phyloP scores from a whole-genome alignment of 495 filamentous ascomycete genomes.

The Polyplosphaeria fusca region DNA sequence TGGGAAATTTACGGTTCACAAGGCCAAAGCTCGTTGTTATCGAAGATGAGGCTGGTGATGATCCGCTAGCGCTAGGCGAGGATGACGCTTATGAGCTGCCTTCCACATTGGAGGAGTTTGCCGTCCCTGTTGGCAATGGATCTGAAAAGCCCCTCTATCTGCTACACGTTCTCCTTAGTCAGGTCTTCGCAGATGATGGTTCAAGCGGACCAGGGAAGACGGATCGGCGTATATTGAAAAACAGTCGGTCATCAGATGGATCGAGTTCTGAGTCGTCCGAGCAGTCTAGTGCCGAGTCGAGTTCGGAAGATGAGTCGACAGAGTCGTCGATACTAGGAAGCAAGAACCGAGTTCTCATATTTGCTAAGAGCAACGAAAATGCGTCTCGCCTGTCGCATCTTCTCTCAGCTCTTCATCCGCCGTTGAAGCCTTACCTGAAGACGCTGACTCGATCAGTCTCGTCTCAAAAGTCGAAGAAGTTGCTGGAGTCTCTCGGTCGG shows the following conservation, averaged over 20 bases:
- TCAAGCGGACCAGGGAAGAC: conserved; percentile 3
- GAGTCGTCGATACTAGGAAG: neutral
- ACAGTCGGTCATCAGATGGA: neutral
- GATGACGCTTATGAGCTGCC: conserved; percentile 59
- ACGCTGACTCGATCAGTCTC: conserved; percentile 74
- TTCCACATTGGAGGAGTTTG: conserved; percentile 64
- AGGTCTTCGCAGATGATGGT: conserved; percentile 28
- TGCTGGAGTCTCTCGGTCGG: conserved; percentile 59
- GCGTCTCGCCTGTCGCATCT: conserved; percentile 77
- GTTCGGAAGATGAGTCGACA: neutral
- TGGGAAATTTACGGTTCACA: conserved; percentile 68
- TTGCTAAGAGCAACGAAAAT: conserved; percentile 82
- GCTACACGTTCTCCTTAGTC: conserved; percentile 52
- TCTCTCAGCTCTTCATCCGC: conserved; percentile 63
- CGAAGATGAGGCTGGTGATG: conserved; percentile 48
- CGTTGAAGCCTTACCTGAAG: conserved; percentile 54
- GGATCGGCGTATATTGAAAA: conserved; percentile 11
- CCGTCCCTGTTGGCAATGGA: conserved; percentile 69
- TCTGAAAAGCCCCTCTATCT: conserved; percentile 84
- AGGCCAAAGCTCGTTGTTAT: conserved; percentile 76
- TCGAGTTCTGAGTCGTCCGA: neutral
- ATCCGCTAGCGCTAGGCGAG: conserved; percentile 29
- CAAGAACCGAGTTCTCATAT: conserved; percentile 61
- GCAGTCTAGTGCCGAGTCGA: neutral
- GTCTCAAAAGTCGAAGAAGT: conserved; percentile 60